Conservation (phyloP, 2,329 filamentous ascomycete genomes). For the Penicillium hordei region DNA sequence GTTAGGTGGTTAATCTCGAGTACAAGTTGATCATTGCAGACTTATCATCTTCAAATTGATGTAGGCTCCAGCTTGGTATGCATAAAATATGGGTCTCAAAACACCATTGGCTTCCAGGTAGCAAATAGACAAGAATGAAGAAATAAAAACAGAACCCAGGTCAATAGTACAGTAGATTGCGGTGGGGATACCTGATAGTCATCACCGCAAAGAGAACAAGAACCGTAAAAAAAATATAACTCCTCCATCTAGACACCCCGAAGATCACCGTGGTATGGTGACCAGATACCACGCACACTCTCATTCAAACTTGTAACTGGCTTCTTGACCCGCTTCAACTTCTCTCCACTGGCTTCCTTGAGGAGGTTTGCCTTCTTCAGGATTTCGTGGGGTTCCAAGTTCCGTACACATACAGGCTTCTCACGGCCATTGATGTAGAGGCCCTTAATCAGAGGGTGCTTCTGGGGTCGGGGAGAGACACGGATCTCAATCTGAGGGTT, state of each 20-base stretch:
- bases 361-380: conserved; percentile 67
- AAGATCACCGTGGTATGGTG: conserved; percentile 60
- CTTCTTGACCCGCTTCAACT: conserved; percentile 55
- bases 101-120: conserved; percentile 13
- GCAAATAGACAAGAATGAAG: conserved; percentile 19
- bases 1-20: background rate
- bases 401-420: conserved; percentile 85
- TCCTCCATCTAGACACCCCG: conserved; percentile 47
- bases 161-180: conserved; percentile 34
- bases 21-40: background rate
- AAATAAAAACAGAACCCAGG: conserved; percentile 19
- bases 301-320: conserved; percentile 63
- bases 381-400: conserved; percentile 77
- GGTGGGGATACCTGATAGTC: conserved; percentile 14
- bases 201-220: conserved; percentile 11
- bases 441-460: conserved; percentile 84
- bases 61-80: conserved; percentile 27
- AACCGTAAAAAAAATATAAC: conserved; percentile 10
- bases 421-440: conserved; percentile 88
- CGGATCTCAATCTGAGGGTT: conserved; percentile 90
- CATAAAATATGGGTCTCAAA: conserved; percentile 20
- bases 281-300: conserved; percentile 65
- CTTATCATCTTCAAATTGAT: conserved; percentile 1
- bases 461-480: conserved; percentile 83
- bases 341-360: conserved; percentile 49